Evolutionary conservation across 2,329 filamentous ascomycete genomes (phyloP), one percentile per base, ranked within the genome.

Genomic region (Pseudogymnoascus destructans): DNA sequence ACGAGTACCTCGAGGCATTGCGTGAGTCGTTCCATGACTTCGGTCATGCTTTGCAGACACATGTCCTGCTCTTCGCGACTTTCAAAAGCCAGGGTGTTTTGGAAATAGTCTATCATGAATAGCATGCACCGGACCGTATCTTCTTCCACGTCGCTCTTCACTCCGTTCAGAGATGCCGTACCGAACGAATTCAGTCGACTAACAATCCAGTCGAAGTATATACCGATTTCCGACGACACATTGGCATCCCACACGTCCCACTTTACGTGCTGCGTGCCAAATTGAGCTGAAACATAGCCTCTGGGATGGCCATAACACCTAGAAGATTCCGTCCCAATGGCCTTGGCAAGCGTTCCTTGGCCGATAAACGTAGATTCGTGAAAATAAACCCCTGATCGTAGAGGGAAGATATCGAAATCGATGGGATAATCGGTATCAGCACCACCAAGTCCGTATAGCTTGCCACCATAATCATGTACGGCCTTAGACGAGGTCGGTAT

Each of bases 351-450:
- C 1, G 72, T 68, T 1, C 81, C 80, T 62, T 73, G 75, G 6
- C 82, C 82, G 46, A 85, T 70, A 25, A 84, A 66, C 0, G 81
- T 85, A 57, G 73, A 77, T 61, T 77, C 74, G 58, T 84, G 81
- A 57, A 85, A 85, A 67, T 76, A 84, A 0, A 79, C 74, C 2
- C 76, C 77, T 5, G 68, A 64, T 36, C 78, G 75, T 27, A 85
- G 69, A 15, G 81, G 81, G 57, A 83, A 82, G 3, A 80, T 68
- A 49, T 84, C 80, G 61, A 86, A 86, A 64, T 85, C 77, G 32
- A 78, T 75, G 0, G 80, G 79, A 65, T 85, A 85, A 21, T 75
- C 73, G 1, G 79, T 80, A 1, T 82, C 82, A 65, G 80, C 83
- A 0, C 80, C 79, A 0, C 78, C 80, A 6, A 86, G 70, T 0